Evolutionary conservation across 78 protist species (phyloP).

Genomic region (Protostelium mycophagum): DNA sequence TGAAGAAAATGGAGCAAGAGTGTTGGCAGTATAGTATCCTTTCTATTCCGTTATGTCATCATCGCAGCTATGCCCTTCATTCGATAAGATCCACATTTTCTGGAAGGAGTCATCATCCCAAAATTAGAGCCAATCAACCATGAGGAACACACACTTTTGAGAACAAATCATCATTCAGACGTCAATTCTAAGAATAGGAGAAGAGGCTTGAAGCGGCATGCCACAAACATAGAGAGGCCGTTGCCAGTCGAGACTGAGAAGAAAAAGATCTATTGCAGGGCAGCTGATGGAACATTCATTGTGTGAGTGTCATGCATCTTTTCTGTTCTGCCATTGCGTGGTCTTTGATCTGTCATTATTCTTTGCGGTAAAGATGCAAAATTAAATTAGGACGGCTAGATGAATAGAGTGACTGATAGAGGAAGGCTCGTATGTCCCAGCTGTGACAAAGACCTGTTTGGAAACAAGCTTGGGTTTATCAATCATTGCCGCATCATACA

Average conservation of each 20-base stretch:
- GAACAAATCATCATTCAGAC: not conserved
- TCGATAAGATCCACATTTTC: not conserved
- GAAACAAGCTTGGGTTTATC: conserved; percentile 12
- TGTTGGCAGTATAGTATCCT: not conserved
- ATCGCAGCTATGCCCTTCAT: not conserved
- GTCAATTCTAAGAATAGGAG: not conserved
- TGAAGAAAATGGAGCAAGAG: not conserved
- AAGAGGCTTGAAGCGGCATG: not conserved
- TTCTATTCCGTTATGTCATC: not conserved
- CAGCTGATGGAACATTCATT: not conserved
- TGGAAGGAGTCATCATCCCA: not conserved
- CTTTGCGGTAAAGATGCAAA: too few species aligned
- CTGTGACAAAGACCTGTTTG: conserved; percentile 13
- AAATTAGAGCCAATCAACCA: too few species aligned
- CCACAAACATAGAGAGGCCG: not conserved
- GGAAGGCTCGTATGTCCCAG: conserved; percentile 15
- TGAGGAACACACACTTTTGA: not conserved
- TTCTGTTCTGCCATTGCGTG: not conserved
- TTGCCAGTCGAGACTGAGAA: not conserved
- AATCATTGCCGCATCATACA: conserved; percentile 26
- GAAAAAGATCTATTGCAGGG: not conserved
- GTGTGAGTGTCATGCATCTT: not conserved
- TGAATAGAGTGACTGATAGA: too few species aligned
- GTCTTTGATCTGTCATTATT: too few species aligned
- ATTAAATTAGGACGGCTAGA: too few species aligned